Evolutionary conservation across 306 rosid species (phyloP).

Genomic region (Casuarina glauca): DNA sequence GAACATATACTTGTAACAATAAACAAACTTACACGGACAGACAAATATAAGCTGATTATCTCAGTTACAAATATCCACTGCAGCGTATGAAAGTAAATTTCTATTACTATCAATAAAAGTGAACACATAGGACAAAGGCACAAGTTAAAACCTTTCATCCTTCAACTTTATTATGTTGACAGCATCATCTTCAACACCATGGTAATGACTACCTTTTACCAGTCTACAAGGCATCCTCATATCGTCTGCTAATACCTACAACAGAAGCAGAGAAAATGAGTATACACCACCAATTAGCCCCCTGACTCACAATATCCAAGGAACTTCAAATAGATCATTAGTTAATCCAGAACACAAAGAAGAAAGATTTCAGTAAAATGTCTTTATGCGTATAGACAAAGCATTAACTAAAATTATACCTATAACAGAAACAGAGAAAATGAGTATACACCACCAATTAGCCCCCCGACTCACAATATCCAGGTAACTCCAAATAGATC

Average conservation of each 20-base stretch:
- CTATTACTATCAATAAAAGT: constrained; percentile 22
- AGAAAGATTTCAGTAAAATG: too few species aligned
- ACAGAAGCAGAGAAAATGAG: constrained; percentile 25
- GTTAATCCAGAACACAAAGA: background rate
- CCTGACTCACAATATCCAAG: constrained; percentile 6
- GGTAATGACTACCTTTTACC: constrained; percentile 93
- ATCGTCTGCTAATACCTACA: constrained; percentile 90
- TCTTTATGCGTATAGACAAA: too few species aligned
- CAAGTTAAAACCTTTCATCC: constrained; percentile 74
- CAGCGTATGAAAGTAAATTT: background rate
- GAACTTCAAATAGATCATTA: constrained; percentile 12
- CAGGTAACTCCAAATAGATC: constrained; percentile 10
- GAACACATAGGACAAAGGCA: constrained; percentile 25
- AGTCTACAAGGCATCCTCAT: constrained; percentile 97
- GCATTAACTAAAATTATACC: constrained; percentile 36
- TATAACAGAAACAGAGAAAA: constrained; percentile 39
- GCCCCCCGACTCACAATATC: constrained; percentile 9
- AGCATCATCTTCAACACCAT: constrained; percentile 97
- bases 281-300: constrained; percentile 19
- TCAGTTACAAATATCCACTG: background rate
- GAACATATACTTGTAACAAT: background rate
- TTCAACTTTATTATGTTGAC: constrained; percentile 89
- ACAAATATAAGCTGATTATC: background rate
- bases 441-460: constrained; percentile 19
- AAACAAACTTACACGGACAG: background rate